Percentiles rank a stretch among this genome's conserved stretches.
phyloP scores from a whole-genome alignment of 768 basidiomycete species.

The Suillus sp. region DNA sequence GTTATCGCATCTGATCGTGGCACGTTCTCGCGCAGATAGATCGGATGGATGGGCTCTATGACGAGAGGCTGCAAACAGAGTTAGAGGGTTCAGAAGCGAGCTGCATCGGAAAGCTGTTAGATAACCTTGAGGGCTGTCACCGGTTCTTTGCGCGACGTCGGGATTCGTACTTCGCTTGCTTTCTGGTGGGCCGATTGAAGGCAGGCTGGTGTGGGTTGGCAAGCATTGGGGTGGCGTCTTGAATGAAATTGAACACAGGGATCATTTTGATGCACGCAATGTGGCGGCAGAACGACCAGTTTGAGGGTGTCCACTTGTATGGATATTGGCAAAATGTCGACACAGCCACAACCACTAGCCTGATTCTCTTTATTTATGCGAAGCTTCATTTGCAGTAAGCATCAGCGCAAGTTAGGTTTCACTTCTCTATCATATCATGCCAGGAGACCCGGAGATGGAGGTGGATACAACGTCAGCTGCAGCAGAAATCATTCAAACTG shows the following conservation, averaged over 20 bases:
- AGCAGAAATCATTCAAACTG: slow-evolving; percentile 4
- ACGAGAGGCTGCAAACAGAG: not conserved
- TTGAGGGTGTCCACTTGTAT: no score
- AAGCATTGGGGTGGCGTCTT: slow-evolving; percentile 19
- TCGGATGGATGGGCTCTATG: not conserved
- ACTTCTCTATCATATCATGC: not conserved
- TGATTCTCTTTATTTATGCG: not conserved
- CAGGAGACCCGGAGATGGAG: slow-evolving; percentile 9
- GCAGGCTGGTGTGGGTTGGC: slow-evolving; percentile 25
- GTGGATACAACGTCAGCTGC: slow-evolving; percentile 9
- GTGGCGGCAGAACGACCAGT: no score
- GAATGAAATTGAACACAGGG: not conserved
- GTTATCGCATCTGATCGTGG: not conserved
- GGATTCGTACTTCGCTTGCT: slow-evolving; percentile 35
- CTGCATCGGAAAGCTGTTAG: not conserved
- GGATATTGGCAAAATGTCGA: no score
- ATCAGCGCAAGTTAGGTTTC: not conserved
- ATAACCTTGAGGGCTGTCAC: slow-evolving; percentile 14
- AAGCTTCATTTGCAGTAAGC: not conserved
- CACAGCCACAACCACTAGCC: slow-evolving; percentile 10
- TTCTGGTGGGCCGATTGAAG: slow-evolving; percentile 38
- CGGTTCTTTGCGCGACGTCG: slow-evolving; percentile 19
- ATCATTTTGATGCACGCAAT: not conserved
- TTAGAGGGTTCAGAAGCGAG: not conserved
- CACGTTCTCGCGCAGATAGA: not conserved